Percentiles rank a stretch among this genome's conserved stretches.
Conservation (phyloP, 2,329 filamentous ascomycete genomes). For the Fusarium fracticaudum region DNA sequence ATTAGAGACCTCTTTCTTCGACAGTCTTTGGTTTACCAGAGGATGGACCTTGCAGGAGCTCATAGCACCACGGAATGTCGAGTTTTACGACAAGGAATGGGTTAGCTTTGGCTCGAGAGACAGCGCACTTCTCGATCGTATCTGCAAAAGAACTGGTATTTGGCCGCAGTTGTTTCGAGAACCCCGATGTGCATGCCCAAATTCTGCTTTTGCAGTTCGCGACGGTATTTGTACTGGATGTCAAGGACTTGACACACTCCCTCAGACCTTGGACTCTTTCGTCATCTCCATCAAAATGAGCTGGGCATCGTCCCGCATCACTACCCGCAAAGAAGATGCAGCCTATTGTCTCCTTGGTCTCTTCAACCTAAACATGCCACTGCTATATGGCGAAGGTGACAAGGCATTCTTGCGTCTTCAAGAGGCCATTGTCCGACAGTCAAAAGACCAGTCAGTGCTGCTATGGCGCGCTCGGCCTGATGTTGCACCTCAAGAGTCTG, state of each 20-base stretch:
- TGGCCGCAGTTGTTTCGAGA: slow-evolving; percentile 33
- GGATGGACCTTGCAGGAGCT: background rate
- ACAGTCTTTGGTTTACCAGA: slow-evolving; percentile 10
- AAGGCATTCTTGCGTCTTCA: slow-evolving; percentile 40
- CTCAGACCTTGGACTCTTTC: slow-evolving; percentile 35
- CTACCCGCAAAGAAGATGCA: slow-evolving; percentile 43
- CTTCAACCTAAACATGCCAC: slow-evolving; percentile 44
- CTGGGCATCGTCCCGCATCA: slow-evolving; percentile 42
- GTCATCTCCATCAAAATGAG: slow-evolving; percentile 41
- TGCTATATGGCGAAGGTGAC: slow-evolving; percentile 44
- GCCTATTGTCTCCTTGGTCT: slow-evolving; percentile 46
- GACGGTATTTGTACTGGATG: slow-evolving; percentile 32
- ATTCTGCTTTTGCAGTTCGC: background rate
- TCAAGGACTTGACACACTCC: slow-evolving; percentile 17
- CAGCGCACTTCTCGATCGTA: slow-evolving; percentile 16
- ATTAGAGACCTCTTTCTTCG: slow-evolving; percentile 19
- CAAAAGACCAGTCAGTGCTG: slow-evolving; percentile 38
- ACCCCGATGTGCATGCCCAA: slow-evolving; percentile 27
- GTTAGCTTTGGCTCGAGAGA: slow-evolving; percentile 40
- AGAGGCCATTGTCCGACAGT: slow-evolving; percentile 36
- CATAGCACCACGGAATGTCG: background rate
- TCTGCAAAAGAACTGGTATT: slow-evolving; percentile 30
- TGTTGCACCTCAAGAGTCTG: background rate
- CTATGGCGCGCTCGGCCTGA: slow-evolving; percentile 20
- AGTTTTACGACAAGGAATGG: slow-evolving; percentile 35